Conservation (phyloP, 148 eudicot species). For the Chenopodium suecicum region DNA sequence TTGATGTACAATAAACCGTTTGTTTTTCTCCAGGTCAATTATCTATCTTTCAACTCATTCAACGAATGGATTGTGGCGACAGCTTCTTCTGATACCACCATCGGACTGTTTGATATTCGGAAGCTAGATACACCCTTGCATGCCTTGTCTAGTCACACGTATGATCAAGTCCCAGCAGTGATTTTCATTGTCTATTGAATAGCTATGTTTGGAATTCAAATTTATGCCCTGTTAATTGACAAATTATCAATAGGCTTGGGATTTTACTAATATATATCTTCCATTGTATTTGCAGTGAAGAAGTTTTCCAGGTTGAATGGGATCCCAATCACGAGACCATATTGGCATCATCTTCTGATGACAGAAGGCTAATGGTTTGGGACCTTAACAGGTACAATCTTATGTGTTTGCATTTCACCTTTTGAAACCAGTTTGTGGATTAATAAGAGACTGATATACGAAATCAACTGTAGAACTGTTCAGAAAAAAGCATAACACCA, state of each 20-base stretch:
- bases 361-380: conserved; percentile 98
- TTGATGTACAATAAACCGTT: background rate
- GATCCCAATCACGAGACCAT: conserved; percentile 96
- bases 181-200: background rate
- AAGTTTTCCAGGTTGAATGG: conserved; percentile 98
- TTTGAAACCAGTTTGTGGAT: background rate
- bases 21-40: conserved; percentile 63
- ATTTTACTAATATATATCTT: background rate
- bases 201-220: background rate
- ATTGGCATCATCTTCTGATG: conserved; percentile 87
- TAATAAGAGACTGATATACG: background rate
- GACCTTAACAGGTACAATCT: conserved; percentile 79
- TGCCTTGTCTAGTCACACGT: conserved; percentile 74
- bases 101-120: conserved; percentile 88
- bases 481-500: background rate
- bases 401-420: background rate
- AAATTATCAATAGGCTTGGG: background rate
- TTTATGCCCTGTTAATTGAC: background rate
- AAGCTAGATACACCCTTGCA: conserved; percentile 74
- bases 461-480: background rate
- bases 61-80: conserved; percentile 91
- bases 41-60: conserved; percentile 82
- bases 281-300: conserved; percentile 50
- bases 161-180: conserved; percentile 24
- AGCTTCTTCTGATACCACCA: conserved; percentile 89